These are phyloP conservation scores for Hordeum vulgare DNA, from an alignment of 176 grass and related monocot genomes.

Conservation along the genomic window DNA sequence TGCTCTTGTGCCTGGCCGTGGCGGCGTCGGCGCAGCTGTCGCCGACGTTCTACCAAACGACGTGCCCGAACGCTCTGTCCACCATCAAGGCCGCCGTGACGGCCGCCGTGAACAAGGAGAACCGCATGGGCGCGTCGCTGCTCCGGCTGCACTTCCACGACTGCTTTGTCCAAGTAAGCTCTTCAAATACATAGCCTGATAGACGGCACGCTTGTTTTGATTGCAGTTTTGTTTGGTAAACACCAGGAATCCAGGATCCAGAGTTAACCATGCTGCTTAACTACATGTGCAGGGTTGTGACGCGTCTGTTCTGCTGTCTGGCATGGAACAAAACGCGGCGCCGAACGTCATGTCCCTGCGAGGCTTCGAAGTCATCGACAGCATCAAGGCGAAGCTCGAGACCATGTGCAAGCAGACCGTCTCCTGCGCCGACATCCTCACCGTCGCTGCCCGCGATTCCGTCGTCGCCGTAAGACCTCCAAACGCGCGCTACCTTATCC, in stretches of 20 bases:
- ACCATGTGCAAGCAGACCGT: slow-evolving; percentile 44
- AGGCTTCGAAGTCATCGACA: slow-evolving; percentile 52
- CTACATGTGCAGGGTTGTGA: slow-evolving; percentile 45
- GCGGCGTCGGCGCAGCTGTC: slow-evolving; percentile 64
- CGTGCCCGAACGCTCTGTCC: slow-evolving; percentile 44
- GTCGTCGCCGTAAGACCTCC: slow-evolving; percentile 43
- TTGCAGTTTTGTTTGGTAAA: background rate
- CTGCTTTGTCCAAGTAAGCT: slow-evolving; percentile 80
- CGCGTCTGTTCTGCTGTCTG: slow-evolving; percentile 52
- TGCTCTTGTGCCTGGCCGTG: slow-evolving; percentile 21
- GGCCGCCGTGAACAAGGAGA: slow-evolving; percentile 43
- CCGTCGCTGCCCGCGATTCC: slow-evolving; percentile 50
- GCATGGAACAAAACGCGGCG: slow-evolving; percentile 39
- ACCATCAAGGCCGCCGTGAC: slow-evolving; percentile 62
- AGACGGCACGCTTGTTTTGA: too few species aligned
- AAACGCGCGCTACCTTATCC: background rate
- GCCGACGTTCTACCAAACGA: slow-evolving; percentile 63
- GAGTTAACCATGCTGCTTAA: background rate
- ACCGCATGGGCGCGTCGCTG: slow-evolving; percentile 63
- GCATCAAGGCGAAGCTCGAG: slow-evolving; percentile 63
- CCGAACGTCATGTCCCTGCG: slow-evolving; percentile 42
- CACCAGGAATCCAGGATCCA: background rate
- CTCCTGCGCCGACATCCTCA: slow-evolving; percentile 64
- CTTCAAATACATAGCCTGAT: background rate
- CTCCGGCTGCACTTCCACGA: slow-evolving; percentile 87